Conservation (phyloP, 1,284 basidiomycete species). For the Ganoderma multipileum region DNA sequence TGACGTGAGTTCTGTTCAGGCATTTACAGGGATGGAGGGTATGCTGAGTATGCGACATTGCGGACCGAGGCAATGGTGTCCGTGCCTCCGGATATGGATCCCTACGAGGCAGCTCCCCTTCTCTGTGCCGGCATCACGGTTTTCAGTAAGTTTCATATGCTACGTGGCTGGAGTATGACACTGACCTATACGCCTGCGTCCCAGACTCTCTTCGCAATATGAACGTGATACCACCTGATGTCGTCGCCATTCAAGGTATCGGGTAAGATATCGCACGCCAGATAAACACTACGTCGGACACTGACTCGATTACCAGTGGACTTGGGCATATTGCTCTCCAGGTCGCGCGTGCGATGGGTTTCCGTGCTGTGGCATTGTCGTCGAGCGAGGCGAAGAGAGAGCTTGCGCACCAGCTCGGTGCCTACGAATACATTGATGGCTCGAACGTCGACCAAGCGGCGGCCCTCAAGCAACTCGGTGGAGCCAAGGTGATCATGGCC, state of each 20-base stretch:
- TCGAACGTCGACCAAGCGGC: constrained; percentile 34
- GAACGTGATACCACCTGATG: constrained; percentile 35
- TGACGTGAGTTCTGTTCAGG: constrained; percentile 10
- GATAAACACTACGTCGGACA: background rate
- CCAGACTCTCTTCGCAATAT: constrained; percentile 36
- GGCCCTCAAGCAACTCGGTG: constrained; percentile 37
- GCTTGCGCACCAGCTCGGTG: constrained; percentile 39
- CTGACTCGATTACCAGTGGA: constrained; percentile 29
- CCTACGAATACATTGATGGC: constrained; percentile 38
- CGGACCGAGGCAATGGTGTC: constrained; percentile 59
- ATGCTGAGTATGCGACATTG: constrained; percentile 32
- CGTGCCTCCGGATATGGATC: constrained; percentile 72
- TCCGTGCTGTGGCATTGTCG: constrained; percentile 38
- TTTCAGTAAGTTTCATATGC: constrained; percentile 28
- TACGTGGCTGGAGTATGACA: background rate
- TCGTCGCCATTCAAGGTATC: constrained; percentile 41
- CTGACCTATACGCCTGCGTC: background rate
- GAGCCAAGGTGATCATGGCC: constrained; percentile 39
- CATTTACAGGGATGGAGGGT: constrained; percentile 29
- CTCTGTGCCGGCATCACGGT: constrained; percentile 69
- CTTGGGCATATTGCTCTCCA: constrained; percentile 44
- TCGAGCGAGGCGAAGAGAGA: constrained; percentile 37
- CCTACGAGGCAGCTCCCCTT: constrained; percentile 82
- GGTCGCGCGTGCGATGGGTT: constrained; percentile 39
- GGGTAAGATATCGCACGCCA: constrained; percentile 32